phyloP scores from a whole-genome alignment of 306 rosid genomes.

The Rosa lucieae region DNA sequence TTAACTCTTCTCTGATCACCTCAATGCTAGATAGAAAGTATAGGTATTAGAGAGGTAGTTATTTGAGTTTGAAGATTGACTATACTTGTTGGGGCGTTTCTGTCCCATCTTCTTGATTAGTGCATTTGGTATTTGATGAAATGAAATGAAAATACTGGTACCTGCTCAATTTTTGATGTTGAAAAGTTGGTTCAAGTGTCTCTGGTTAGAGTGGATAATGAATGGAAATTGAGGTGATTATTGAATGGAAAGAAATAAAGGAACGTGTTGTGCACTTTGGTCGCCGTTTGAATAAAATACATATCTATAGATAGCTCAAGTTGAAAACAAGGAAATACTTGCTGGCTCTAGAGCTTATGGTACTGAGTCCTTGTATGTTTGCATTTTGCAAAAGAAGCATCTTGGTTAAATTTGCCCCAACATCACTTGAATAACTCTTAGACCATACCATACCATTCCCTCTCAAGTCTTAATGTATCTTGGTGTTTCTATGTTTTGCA shows the following conservation, averaged over 20 bases:
- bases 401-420: background rate
- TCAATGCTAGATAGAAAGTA: conserved; percentile 4
- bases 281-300: background rate
- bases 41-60: background rate
- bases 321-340: background rate
- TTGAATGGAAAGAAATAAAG: too few relatives aligned
- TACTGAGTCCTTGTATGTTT: background rate
- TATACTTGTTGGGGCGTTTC: too few relatives aligned
- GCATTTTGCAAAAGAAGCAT: background rate
- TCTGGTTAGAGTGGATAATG: too few relatives aligned
- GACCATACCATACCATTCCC: background rate
- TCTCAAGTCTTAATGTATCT: background rate
- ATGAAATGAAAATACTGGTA: too few relatives aligned
- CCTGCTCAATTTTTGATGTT: too few relatives aligned
- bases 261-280: background rate
- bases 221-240: too few relatives aligned
- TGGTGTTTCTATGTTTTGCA: background rate
- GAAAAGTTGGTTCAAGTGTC: too few relatives aligned
- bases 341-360: background rate
- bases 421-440: background rate
- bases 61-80: too few relatives aligned
- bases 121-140: too few relatives aligned
- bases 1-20: background rate
- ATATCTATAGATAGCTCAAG: background rate
- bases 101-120: too few relatives aligned